Evolutionary conservation across 2,329 filamentous ascomycete genomes (phyloP).

Genomic region (Paraphoma chrysanthemicola): DNA sequence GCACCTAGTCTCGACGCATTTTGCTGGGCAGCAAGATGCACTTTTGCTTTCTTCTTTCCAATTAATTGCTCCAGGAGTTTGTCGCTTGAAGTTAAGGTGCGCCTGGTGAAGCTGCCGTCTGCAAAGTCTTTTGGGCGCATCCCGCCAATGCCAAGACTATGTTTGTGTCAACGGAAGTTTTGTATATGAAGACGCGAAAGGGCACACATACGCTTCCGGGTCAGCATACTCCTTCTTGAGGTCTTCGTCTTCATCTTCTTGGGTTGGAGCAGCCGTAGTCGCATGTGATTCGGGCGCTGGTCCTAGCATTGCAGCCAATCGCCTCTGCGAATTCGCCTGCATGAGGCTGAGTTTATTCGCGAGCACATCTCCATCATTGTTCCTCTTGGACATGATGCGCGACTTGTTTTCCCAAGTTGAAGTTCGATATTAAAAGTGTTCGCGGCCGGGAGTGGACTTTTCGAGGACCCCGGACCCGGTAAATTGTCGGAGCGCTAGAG

Average conservation of each 20-base stretch:
- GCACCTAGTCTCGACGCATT: constrained; percentile 25
- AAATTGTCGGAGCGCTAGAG: constrained; percentile 41
- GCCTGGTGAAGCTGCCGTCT: constrained; percentile 47
- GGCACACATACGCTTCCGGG: constrained; percentile 53
- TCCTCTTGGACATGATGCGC: constrained; percentile 41
- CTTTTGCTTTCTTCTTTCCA: constrained; percentile 52
- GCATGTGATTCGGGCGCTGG: constrained; percentile 49
- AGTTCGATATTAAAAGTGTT: constrained; percentile 14
- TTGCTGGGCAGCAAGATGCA: constrained; percentile 34
- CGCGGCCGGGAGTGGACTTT: constrained; percentile 34
- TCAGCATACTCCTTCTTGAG: constrained; percentile 60
- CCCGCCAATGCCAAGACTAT: constrained; percentile 50
- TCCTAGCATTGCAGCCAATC: constrained; percentile 65
- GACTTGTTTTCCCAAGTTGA: constrained; percentile 3
- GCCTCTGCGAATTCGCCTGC: constrained; percentile 60
- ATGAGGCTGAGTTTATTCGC: constrained; percentile 62
- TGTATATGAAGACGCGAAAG: background rate
- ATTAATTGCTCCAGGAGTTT: constrained; percentile 51
- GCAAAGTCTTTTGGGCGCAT: constrained; percentile 43
- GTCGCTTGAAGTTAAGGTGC: constrained; percentile 50
- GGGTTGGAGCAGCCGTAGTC: constrained; percentile 48
- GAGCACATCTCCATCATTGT: constrained; percentile 60
- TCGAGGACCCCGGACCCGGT: constrained; percentile 31
- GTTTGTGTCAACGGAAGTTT: background rate
- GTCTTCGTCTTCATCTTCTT: constrained; percentile 59